Evolutionary conservation across 345 rosid genomes (phyloP), one percentile per base, ranked within the genome.

Genomic region (Citrus australasica): DNA sequence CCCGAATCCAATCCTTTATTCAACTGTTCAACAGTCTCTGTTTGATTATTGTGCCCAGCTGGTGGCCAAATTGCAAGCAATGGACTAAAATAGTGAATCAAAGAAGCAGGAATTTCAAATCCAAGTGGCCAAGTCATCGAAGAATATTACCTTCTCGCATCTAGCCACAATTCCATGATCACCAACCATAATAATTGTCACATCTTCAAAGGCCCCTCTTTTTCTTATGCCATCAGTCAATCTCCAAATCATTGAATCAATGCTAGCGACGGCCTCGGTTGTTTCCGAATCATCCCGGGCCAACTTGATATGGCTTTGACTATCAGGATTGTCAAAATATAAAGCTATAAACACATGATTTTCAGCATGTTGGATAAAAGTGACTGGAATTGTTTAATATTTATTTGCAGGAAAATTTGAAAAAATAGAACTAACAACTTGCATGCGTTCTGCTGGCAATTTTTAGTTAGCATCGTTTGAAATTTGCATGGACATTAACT

Each of bases 151-250:
- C 83, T 92, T 88, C 74, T 95, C 99, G 69, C 99, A 93, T 24
- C 96, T 93, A 51, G 96, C 96, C 37, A 91, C 97, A 97, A 95
- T 93, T 35, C 99, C 96, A 82, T 93, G 99, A 84, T 93, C 99
- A 80, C 99, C 98, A 13, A 93, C 96, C 93, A 93, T 83, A 65
- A 93, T 87, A 81, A 95, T 80, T 64, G 80, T 86, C 78, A 93
- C 97, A 87, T 95, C 98, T 78, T 93, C 94, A 48, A 93, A 92
- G 33, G 87, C 77, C 80, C 94, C 99, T 91, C 93, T 86, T 74
- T 88, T 87, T 64, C 92, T 96, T 32, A 95, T 73, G 42, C 97
- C 97, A 73, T 83, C 75, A 14, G 92, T 93, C 79, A 95, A 64
- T 80, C 85, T 92, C 71, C 98, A 97, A 46, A 95, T 90, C 86